A percentile compares a stretch with the other conserved stretches of the same genome.
Conservation (phyloP, 495 filamentous ascomycete species). For the Collariella sp. region DNA sequence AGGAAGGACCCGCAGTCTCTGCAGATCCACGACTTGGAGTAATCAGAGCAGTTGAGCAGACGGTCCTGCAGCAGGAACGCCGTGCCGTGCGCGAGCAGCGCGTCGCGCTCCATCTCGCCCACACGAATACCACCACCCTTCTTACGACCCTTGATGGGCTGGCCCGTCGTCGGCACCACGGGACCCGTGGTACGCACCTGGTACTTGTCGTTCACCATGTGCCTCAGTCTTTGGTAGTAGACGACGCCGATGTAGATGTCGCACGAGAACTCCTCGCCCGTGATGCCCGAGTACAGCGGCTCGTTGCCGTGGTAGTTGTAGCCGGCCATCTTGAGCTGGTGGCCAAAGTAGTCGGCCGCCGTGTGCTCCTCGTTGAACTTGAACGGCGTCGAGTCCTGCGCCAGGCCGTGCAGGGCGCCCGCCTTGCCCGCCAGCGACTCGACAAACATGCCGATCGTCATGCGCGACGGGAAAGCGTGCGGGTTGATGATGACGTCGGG, state of each 20-base stretch:
- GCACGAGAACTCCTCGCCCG: constrained; percentile 82
- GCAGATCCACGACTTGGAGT: constrained; percentile 80
- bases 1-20: constrained; percentile 80
- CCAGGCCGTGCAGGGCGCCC: constrained; percentile 84
- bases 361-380: constrained; percentile 87
- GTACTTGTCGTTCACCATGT: constrained; percentile 99
- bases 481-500: constrained; percentile 98
- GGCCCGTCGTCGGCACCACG: constrained; percentile 78
- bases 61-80: constrained; percentile 93
- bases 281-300: constrained; percentile 95
- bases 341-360: constrained; percentile 88
- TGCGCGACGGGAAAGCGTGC: constrained; percentile 99
- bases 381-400: constrained; percentile 93
- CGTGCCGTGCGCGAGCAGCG: constrained; percentile 85
- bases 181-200: constrained; percentile 94
- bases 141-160: constrained; percentile 92
- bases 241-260: constrained; percentile 97
- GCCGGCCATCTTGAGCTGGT: constrained; percentile 85
- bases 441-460: constrained; percentile 99
- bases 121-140: constrained; percentile 97
- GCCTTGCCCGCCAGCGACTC: constrained; percentile 94
- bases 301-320: constrained; percentile 99
- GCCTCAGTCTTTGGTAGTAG: constrained; percentile 92
- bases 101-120: constrained; percentile 97
- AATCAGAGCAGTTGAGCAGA: constrained; percentile 92